A percentile compares a stretch with the other conserved stretches of the same genome.
Evolutionary conservation across 495 filamentous ascomycete genomes (phyloP).

Genomic region (Rostrohypoxylon terebratum): DNA sequence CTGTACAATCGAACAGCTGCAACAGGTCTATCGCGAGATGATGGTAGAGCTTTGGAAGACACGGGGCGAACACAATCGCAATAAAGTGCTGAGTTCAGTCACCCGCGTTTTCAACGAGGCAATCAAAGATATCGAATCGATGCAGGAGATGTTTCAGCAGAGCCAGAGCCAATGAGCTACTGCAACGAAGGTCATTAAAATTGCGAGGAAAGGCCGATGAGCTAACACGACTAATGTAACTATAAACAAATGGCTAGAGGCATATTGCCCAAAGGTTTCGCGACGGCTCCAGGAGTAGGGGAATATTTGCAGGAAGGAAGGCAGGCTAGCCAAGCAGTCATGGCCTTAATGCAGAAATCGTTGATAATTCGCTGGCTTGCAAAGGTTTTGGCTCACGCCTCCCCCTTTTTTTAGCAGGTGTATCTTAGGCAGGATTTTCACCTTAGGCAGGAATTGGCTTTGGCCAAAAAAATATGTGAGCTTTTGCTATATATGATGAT

Average conservation of each 20-base stretch:
- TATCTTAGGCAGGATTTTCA: slow-evolving; percentile 1
- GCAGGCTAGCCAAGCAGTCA: background rate
- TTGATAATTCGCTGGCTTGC: slow-evolving; percentile 19
- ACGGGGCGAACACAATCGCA: slow-evolving; percentile 83
- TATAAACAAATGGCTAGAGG: slow-evolving; percentile 26
- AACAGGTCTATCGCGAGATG: slow-evolving; percentile 89
- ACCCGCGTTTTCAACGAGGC: slow-evolving; percentile 79
- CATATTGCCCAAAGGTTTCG: background rate
- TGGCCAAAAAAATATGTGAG: slow-evolving; percentile 22
- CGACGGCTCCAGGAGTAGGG: slow-evolving; percentile 2
- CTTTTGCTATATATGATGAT: background rate
- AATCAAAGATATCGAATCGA: slow-evolving; percentile 80
- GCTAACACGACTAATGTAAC: slow-evolving; percentile 20
- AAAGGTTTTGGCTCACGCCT: slow-evolving; percentile 34
- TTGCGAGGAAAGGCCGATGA: background rate
- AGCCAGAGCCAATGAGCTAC: slow-evolving; percentile 46
- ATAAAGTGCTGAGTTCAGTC: slow-evolving; percentile 71
- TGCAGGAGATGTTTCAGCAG: slow-evolving; percentile 63
- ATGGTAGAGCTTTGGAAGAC: slow-evolving; percentile 90
- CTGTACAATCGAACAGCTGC: slow-evolving; percentile 90
- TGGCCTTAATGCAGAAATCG: slow-evolving; percentile 21
- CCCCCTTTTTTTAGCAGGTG: slow-evolving; percentile 21
- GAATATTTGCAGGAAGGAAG: slow-evolving; percentile 7
- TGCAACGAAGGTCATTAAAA: background rate
- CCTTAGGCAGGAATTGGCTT: slow-evolving; percentile 26